phyloP scores from a whole-genome alignment of 352 stramenopile species.

The Ophiocytium majus region DNA sequence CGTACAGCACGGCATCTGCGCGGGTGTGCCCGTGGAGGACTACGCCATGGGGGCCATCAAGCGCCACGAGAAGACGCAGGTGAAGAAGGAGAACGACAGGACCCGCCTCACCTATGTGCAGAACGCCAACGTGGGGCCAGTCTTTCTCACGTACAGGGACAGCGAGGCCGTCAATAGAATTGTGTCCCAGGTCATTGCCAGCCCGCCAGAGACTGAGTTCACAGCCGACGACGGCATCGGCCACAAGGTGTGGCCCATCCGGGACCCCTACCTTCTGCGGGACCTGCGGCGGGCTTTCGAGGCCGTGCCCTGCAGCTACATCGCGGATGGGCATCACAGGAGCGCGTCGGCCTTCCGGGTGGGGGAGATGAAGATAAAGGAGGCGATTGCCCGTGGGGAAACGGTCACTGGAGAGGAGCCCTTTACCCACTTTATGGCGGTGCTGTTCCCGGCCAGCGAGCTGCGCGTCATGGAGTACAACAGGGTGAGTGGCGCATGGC shows the following conservation, averaged over 20 bases:
- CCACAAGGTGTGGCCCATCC: conserved; percentile 54
- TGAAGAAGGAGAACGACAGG: conserved; percentile 58
- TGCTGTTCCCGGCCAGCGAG: conserved; percentile 54
- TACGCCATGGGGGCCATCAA: conserved; percentile 54
- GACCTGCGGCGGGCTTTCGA: conserved; percentile 52
- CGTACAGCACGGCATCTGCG: conserved; percentile 49
- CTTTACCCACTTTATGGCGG: conserved; percentile 54
- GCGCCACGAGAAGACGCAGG: conserved; percentile 54
- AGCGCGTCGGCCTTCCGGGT: conserved; percentile 55
- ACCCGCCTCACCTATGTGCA: conserved; percentile 54
- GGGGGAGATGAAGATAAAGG: conserved; percentile 58
- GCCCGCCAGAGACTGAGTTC: conserved; percentile 43
- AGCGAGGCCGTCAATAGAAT: conserved; percentile 36
- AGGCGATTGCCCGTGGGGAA: conserved; percentile 51
- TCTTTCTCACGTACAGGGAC: conserved; percentile 55
- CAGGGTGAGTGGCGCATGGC: conserved; percentile 39
- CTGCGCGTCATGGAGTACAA: conserved; percentile 57
- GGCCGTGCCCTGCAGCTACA: conserved; percentile 47
- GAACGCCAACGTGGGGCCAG: conserved; percentile 56
- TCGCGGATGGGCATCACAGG: conserved; percentile 56
- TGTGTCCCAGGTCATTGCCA: conserved; percentile 26
- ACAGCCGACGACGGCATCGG: conserved; percentile 46
- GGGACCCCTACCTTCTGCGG: conserved; percentile 34
- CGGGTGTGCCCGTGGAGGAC: conserved; percentile 52
- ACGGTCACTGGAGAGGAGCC: conserved; percentile 52